A percentile compares a stretch with the other conserved stretches of the same genome.
Conservation (phyloP, 441 rosid species). For the Adansonia rubrostipa region DNA sequence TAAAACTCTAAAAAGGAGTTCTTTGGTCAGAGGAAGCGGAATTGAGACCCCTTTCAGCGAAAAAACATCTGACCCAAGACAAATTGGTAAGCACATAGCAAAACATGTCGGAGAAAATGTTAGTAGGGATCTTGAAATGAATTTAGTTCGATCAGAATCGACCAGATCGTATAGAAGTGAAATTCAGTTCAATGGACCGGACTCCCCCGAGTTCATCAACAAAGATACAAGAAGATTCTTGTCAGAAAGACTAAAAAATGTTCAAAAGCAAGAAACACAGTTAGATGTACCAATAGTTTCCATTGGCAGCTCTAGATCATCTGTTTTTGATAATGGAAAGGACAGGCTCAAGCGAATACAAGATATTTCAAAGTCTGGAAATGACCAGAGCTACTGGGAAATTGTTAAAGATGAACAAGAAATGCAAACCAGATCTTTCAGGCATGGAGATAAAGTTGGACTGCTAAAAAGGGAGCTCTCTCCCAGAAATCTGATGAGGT, state of each 20-base stretch:
- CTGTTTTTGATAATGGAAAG: constrained; percentile 47
- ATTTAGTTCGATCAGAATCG: constrained; percentile 73
- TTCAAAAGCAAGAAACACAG: constrained; percentile 49
- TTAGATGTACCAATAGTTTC: constrained; percentile 36
- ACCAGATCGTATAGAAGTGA: constrained; percentile 71
- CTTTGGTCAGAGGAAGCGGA: constrained; percentile 72
- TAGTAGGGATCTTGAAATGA: constrained; percentile 45
- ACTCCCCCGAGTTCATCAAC: constrained; percentile 77
- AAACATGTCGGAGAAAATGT: constrained; percentile 61
- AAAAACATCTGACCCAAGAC: constrained; percentile 58
- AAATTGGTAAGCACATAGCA: constrained; percentile 52
- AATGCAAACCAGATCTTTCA: constrained; percentile 53
- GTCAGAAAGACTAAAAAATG: constrained; percentile 73
- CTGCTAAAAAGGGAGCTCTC: constrained; percentile 47
- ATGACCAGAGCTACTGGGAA: constrained; percentile 40
- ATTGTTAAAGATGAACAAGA: constrained; percentile 49
- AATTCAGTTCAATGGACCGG: constrained; percentile 55
- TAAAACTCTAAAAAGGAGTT: constrained; percentile 53
- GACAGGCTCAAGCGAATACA: constrained; percentile 34
- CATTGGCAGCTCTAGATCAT: constrained; percentile 44
- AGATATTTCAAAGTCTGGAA: constrained; percentile 34
- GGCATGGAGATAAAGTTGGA: constrained; percentile 44
- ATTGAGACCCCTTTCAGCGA: constrained; percentile 74
- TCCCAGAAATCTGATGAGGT: constrained; percentile 77
- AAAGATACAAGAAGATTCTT: constrained; percentile 66